These are phyloP conservation scores for Ophiostoma australiae DNA, from an alignment of 2,329 filamentous ascomycete genomes.

Conservation along the genomic window DNA sequence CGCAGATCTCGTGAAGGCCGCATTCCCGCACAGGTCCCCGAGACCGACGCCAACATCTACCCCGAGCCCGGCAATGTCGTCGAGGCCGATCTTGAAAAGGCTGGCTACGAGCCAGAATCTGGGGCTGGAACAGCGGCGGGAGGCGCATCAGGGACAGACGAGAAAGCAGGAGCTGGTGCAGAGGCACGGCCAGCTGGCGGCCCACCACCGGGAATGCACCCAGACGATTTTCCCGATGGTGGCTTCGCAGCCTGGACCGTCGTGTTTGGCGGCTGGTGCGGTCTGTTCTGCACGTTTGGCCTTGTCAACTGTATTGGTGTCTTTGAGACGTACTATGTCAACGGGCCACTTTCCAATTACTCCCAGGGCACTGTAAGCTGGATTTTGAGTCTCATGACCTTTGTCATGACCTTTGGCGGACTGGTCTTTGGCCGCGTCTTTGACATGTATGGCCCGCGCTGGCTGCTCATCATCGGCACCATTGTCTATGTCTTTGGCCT, in stretches of 20 bases:
- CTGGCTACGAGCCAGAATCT: conserved; percentile 21
- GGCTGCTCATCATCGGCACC: conserved; percentile 48
- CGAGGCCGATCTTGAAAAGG: conserved; percentile 37
- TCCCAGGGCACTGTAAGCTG: conserved; percentile 49
- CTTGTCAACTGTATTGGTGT: conserved; percentile 45
- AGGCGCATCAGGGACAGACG: neutral
- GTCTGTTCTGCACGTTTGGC: conserved; percentile 39
- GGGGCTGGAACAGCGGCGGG: neutral
- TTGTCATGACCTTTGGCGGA: conserved; percentile 45
- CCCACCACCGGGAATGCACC: conserved; percentile 33
- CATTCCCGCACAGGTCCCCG: conserved; percentile 34
- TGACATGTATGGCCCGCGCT: conserved; percentile 56
- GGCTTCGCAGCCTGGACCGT: conserved; percentile 47
- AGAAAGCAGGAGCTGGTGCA: neutral
- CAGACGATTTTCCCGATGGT: conserved; percentile 50
- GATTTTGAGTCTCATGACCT: conserved; percentile 53
- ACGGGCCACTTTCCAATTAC: conserved; percentile 43
- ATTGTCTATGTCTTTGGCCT: conserved; percentile 56
- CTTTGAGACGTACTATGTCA: conserved; percentile 53
- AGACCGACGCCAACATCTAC: conserved; percentile 36
- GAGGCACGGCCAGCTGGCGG: conserved; percentile 3
- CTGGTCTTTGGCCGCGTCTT: conserved; percentile 42
- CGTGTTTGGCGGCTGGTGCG: conserved; percentile 39
- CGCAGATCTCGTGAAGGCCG: conserved; percentile 44
- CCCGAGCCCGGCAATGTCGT: conserved; percentile 33